Percentiles rank a stretch among this genome's conserved stretches.
phyloP scores from a whole-genome alignment of 208 protist species.

The Naegleria lovaniensis region DNA sequence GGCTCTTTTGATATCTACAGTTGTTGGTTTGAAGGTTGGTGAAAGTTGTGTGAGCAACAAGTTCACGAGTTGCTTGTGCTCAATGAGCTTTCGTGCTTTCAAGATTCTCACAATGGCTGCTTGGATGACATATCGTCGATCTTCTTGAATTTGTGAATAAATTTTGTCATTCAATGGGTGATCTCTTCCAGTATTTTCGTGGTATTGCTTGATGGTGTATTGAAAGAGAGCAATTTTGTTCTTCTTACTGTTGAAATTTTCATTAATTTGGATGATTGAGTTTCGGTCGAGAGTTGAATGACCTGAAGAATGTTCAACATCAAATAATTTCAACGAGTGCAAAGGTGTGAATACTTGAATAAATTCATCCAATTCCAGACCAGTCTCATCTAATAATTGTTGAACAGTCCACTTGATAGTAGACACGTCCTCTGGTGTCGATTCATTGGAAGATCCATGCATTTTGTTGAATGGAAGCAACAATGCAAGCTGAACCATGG shows the following conservation, averaged over 20 bases:
- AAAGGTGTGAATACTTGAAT: not conserved
- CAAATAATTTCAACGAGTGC: not conserved
- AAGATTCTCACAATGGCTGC: constrained; percentile 75
- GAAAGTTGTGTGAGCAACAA: not conserved
- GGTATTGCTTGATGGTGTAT: not conserved
- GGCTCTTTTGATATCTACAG: constrained; percentile 16
- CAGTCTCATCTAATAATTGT: not conserved
- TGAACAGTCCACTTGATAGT: not conserved
- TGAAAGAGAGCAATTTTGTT: not conserved
- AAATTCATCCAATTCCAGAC: not conserved
- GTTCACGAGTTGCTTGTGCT: constrained; percentile 23
- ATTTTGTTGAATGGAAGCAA: not conserved
- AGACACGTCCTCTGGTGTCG: no score
- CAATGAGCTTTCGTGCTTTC: constrained; percentile 55
- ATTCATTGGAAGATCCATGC: not conserved
- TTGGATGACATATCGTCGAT: constrained; percentile 65
- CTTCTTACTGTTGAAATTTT: not conserved
- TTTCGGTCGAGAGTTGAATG: not conserved
- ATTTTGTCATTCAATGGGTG: not conserved
- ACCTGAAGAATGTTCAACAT: no score
- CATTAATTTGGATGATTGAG: not conserved
- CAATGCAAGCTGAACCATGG: not conserved
- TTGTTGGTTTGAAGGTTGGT: constrained; percentile 11
- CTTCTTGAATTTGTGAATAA: constrained; percentile 54
- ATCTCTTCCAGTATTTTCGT: not conserved